A percentile compares a stretch with the other conserved stretches of the same genome.
Evolutionary conservation across 352 stramenopile genomes (phyloP).

Genomic region (Phytophthora pini): DNA sequence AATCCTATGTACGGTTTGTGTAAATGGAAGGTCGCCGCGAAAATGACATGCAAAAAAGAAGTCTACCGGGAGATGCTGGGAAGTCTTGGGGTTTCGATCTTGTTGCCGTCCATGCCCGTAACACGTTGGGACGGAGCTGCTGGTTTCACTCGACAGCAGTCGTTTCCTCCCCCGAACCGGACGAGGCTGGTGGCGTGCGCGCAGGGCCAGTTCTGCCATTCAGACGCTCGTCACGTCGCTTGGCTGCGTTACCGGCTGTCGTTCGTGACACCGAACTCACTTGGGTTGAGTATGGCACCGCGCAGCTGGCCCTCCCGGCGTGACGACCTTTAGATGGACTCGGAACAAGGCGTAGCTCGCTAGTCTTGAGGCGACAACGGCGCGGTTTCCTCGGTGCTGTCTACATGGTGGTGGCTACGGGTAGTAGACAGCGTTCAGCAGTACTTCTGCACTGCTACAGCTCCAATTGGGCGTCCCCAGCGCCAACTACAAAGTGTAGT

Average conservation of each 20-base stretch:
- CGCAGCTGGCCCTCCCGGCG: conserved; percentile 12
- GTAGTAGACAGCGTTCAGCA: not conserved
- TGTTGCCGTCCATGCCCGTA: too few relatives aligned
- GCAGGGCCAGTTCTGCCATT: conserved; percentile 21
- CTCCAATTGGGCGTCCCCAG: too few relatives aligned
- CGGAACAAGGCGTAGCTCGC: not conserved
- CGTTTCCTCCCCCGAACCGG: not conserved
- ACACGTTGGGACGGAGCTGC: too few relatives aligned
- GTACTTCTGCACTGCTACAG: too few relatives aligned
- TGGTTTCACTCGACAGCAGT: not conserved
- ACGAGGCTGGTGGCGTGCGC: conserved; percentile 2
- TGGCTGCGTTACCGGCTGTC: conserved; percentile 13
- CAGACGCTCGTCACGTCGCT: conserved; percentile 18
- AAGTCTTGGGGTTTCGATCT: too few relatives aligned
- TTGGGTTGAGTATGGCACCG: conserved; percentile 14
- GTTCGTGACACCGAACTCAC: conserved; percentile 9
- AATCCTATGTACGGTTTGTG: conserved; percentile 5
- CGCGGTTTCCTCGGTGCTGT: conserved; percentile 1
- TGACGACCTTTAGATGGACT: conserved; percentile 8
- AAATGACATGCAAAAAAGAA: not conserved
- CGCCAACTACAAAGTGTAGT: not conserved
- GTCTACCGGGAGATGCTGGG: too few relatives aligned
- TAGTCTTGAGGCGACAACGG: too few relatives aligned
- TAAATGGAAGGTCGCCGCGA: conserved; percentile 9
- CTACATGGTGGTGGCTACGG: not conserved